A percentile compares a stretch with the other conserved stretches of the same genome.
Evolutionary conservation across 805 yeast species (phyloP).

Genomic region (Clavispora santaluciae): DNA sequence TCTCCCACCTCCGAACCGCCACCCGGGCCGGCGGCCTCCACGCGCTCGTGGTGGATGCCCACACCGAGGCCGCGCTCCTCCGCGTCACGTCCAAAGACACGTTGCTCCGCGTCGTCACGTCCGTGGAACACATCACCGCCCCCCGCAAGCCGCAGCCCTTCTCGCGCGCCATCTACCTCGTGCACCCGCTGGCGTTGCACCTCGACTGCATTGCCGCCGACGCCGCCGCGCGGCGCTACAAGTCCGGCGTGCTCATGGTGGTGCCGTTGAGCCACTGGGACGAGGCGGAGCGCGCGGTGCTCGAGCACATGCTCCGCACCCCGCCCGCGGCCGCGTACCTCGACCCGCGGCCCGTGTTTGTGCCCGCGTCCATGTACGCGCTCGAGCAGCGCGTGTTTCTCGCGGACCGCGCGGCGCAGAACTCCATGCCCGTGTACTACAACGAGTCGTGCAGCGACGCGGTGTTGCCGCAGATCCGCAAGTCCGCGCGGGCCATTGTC

Average conservation of each 20-base stretch:
- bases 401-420: conserved; percentile 45
- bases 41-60: conserved; percentile 51
- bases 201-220: conserved; percentile 78
- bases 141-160: conserved; percentile 56
- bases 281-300: conserved; percentile 11
- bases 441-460: conserved; percentile 59
- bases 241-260: conserved; percentile 67
- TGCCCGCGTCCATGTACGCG: conserved; percentile 48
- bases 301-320: conserved; percentile 15
- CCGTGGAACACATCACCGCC: conserved; percentile 61
- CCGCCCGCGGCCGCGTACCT: conserved; percentile 26
- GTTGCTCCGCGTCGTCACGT: conserved; percentile 51
- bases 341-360: conserved; percentile 25
- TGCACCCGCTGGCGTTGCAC: conserved; percentile 64
- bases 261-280: conserved; percentile 46
- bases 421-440: conserved; percentile 69
- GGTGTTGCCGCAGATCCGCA: conserved; percentile 52
- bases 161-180: conserved; percentile 74
- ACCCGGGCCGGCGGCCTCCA: conserved; percentile 29
- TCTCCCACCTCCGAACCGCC: conserved; percentile 24
- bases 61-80: conserved; percentile 44
- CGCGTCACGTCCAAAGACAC: conserved; percentile 46
- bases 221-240: conserved; percentile 66
- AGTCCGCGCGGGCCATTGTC: conserved; percentile 61
- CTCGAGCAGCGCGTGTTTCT: conserved; percentile 68